Evolutionary conservation across 139 green algal species (phyloP), one percentile per base, ranked within the genome.

Genomic region (Picochlorum sp.): DNA sequence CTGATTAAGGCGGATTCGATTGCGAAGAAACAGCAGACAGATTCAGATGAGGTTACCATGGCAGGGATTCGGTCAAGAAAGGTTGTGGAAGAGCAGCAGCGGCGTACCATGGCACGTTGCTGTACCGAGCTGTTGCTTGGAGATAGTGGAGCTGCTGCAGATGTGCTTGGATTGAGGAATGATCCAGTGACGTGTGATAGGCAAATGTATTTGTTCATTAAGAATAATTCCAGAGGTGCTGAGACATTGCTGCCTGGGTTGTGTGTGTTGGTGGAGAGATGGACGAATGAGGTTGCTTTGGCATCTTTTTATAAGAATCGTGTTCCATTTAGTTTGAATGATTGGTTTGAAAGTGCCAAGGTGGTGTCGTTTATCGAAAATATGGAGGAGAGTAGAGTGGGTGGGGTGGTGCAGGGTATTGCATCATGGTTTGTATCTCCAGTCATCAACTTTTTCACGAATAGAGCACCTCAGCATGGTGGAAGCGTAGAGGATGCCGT

Each of bases 91-190:
- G 71, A 77, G 45, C 57, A 59, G 50, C 45, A 70, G 47, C 71
- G 71, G 18, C 64, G 63, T 9, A 20, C 26, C n/a, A 68, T 76
- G 44, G 75, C 73, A 14, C 23, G 45, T 16, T 45, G 49, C 2
- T 61, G 64, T 47, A 69, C 56, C 37, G 30, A 65, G 67, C 66
- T 81, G 66, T 67, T 81, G 56, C 51, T 81, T 61, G 75, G 75
- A 2, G 55, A 79, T 49, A 71, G 24, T 2, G 44, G 37, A 14
- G 52, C 38, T 18, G 75, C 75, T 2, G 58, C 47, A n/a, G 62
- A 51, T 15, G 50, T 63, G n/a, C 58, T 81, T 41, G 72, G 75
- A 10, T 51, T 80, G 28, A 4, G 9, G 11, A 30, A 18, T 21
- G 56, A 41, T 26, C 21, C 18, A 56, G 23, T 26, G 4, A 72